Conservation (phyloP, 345 rosid species). For the Populus simonii region DNA sequence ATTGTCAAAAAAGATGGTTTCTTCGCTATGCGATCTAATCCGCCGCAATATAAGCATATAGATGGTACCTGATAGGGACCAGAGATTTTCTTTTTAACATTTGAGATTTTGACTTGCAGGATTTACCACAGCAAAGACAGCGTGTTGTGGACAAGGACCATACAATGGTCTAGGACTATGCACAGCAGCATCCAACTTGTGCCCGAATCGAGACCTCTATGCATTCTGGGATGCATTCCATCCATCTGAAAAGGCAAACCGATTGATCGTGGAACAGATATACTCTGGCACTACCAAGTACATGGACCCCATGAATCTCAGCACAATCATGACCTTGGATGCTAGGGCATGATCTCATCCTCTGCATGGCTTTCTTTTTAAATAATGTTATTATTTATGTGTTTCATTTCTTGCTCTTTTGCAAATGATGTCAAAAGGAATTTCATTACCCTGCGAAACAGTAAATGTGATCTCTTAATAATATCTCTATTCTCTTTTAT, state of each 20-base stretch:
- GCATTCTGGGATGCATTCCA: conserved; percentile 80
- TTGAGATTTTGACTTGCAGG: conserved; percentile 36
- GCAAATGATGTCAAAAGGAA: no score
- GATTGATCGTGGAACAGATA: conserved; percentile 41
- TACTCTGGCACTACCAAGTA: conserved; percentile 38
- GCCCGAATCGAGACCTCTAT: conserved; percentile 48
- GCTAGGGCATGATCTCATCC: conserved; percentile 1
- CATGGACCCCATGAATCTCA: conserved; percentile 90
- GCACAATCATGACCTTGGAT: conserved; percentile 48
- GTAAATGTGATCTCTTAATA: no score
- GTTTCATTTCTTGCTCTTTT: not conserved
- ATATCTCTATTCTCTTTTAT: no score
- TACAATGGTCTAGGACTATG: conserved; percentile 75
- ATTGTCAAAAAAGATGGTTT: not conserved
- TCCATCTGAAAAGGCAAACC: conserved; percentile 71
- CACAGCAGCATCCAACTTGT: conserved; percentile 58
- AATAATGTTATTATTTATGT: not conserved
- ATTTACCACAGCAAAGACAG: conserved; percentile 51
- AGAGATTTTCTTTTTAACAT: not conserved
- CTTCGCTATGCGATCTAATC: not conserved
- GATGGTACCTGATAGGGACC: not conserved
- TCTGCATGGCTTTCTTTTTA: not conserved
- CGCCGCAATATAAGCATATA: not conserved
- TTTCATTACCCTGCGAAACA: no score
- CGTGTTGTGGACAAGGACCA: conserved; percentile 86